Percentiles rank a stretch among this genome's conserved stretches.
These are phyloP conservation scores for Mitragyna speciosa DNA, from an alignment of 257 asterid genomes.

Conservation along the genomic window DNA sequence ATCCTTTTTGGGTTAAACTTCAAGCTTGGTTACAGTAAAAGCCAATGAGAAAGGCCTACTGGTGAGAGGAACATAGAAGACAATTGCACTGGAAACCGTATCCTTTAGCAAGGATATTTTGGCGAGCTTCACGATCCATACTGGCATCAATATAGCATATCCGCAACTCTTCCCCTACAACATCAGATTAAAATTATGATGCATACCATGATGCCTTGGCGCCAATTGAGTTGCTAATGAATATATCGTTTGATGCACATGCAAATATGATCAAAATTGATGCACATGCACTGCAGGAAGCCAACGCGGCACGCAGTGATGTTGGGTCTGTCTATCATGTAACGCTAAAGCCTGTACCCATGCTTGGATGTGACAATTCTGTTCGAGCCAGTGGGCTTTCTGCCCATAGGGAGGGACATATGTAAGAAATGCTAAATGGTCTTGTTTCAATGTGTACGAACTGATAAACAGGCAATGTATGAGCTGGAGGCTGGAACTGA, in stretches of 20 bases:
- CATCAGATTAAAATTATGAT: conserved; percentile 1
- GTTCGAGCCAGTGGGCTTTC: not conserved
- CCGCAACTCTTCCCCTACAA: conserved; percentile 75
- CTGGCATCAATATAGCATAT: conserved; percentile 87
- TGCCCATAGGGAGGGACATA: not conserved
- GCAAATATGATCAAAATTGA: too few species aligned
- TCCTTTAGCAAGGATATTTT: conserved; percentile 54
- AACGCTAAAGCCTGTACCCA: too few species aligned
- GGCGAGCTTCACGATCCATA: conserved; percentile 74
- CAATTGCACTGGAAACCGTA: conserved; percentile 79
- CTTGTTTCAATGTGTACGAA: not conserved
- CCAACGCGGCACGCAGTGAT: not conserved
- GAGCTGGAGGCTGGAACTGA: not conserved
- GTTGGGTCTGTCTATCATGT: not conserved
- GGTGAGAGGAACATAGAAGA: conserved; percentile 58
- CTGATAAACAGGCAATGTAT: not conserved
- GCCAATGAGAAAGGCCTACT: too few species aligned
- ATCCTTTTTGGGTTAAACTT: not conserved
- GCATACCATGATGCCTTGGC: not conserved
- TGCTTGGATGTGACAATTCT: not conserved
- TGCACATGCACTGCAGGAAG: not conserved
- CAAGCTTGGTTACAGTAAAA: too few species aligned
- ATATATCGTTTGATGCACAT: not conserved
- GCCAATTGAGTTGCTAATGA: not conserved
- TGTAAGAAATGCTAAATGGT: not conserved